Evolutionary conservation across 2,329 filamentous ascomycete genomes (phyloP), one percentile per base, ranked within the genome.

Genomic region (Neofusicoccum cordaticola): DNA sequence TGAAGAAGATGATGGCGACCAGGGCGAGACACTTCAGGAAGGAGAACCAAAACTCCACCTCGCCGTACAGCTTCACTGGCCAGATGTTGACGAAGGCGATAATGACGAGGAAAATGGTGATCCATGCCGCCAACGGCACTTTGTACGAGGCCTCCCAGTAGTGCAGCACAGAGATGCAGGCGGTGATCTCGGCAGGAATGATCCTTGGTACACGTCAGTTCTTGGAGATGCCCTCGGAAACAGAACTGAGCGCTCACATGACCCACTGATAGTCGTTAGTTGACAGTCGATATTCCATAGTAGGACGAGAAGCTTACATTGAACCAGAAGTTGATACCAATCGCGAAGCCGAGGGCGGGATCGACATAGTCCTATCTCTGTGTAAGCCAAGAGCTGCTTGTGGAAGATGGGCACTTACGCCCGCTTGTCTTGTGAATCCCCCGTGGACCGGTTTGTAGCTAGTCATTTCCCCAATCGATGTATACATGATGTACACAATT

Each of bases 121-220:
- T 87, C 83, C 85, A 89, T 2, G 87, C 82, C 2, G 80, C 85
- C 4, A 84, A 75, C 22, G 80, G 81, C 22, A 86, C 80, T 2
- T 77, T 75, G 1, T 79, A 77, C 9, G 67, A 60, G 17, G 8
- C 39, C 31, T 65, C 63, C 87, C 86, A 89, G 71, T 88, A 89
- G 58, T 86, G 79, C 62, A 89, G 79, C 22, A 89, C 78, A 66
- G 88, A 82, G 17, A 81, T 81, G 35, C 84, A 84, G 1, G 86
- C 86, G 0, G 84, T 85, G 15, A 84, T 80, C 72, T 88, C 85
- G 11, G 58, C 58, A 19, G 58, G 31, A 22, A 57, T 58, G 35
- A 57, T 64, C 62, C 51, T 47, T n/a, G 3, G 9, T 4, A 7
- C 9, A 0, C 5, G 19, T 27, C 3, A 56, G 42, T 53, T 8